Base-by-base conservation (phyloP, 345 rosid genomes). In the Anastatica hierochuntica region DNA sequence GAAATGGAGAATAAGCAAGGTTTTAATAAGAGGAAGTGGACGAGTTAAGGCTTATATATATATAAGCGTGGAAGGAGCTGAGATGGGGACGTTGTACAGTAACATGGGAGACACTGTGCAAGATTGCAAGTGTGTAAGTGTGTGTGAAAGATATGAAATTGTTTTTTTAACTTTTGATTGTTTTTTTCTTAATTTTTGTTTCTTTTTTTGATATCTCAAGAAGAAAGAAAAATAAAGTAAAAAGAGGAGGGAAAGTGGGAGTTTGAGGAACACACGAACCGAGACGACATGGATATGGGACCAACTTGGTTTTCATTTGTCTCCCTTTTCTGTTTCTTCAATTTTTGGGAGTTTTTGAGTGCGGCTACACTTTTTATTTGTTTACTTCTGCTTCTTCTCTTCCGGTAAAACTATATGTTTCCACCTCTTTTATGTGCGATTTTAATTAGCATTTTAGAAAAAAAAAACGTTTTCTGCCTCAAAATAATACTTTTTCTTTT, bases 241-340 rank as follows among this genome's bases (percentile, higher is more conserved):
- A 61, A 61, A 10, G 57, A 61, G 19, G n/a, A 62, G 72, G 23
- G 74, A 44, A 56, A 53, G 55, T 60, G 57, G 64, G 67, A 40
- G 67, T 54, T 67, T 47, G 58, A 70, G 75, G 78, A 71, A 66
- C 78, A 74, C 70, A 56, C 41, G 64, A 72, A 49, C 79, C 79
- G 26, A 72, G 64, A 64, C 53, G 75, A 66, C 72, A 68, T 45
- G 61, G 64, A 57, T 15, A 43, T 27, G 72, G 77, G 79, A 42
- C 74, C 81, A 40, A 48, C 39, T 57, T 30, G 43, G 68, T 53
- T 72, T 53, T 66, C 71, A 52, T 56, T 54, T 65, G 58, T 65
- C 58, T 41, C 44, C 2, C 13, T 46, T 2, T 19, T 54, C 37
- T 51, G 8, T 60, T 40, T 51, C 0, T 5, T 8, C 38, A 7